Base-by-base conservation (phyloP, 768 basidiomycete species). In the Melanogaster broomeanus region DNA sequence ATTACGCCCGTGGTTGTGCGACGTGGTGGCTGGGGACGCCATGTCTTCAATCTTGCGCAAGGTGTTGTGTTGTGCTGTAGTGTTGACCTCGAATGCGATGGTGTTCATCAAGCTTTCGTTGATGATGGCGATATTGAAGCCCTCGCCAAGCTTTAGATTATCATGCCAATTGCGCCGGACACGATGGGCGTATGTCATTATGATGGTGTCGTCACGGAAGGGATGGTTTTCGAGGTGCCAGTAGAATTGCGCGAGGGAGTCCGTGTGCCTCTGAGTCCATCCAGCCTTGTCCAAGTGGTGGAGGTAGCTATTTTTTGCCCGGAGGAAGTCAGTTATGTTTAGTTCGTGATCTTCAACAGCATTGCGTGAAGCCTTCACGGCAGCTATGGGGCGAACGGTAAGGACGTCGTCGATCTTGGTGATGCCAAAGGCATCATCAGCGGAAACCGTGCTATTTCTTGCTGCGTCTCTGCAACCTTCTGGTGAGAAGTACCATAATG, bases 271-370 rank as follows among this genome's bases (percentile, higher is more conserved):
- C 2, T 41, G 15, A 0, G 27, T 28, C 52, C 57, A 54, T 2
- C 18, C 27, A 0, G 39, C 24, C 3, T 40, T 19, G n/a, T 43
- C 19, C 4, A 49, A 8, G 5, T 45, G 16, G 12, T 42, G 21
- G 0, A 53, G 48, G 48, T 45, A 57, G 18, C 21, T 43, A n/a
- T 52, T 56, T 10, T 57, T 58, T 3, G 52, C 66, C 1, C 58
- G 27, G 8, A 54, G 22, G 18, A 61, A 57, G 22, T 63, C 64
- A 0, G 18, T 21, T 52, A 60, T 65, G 10, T 53, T 33, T 15
- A 65, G 52, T 5, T 59, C 44, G 2, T 53, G 53, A 45, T 63
- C 62, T 9, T 19, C 50, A 0, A 55, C n/a, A n/a, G n/a, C n/a
- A n/a, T n/a, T n/a, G n/a, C n/a, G n/a, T n/a, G 33, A 3, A 42